Conservation (phyloP, 768 basidiomycete genomes). For the button mushroom (Agaricus bisporus) region DNA sequence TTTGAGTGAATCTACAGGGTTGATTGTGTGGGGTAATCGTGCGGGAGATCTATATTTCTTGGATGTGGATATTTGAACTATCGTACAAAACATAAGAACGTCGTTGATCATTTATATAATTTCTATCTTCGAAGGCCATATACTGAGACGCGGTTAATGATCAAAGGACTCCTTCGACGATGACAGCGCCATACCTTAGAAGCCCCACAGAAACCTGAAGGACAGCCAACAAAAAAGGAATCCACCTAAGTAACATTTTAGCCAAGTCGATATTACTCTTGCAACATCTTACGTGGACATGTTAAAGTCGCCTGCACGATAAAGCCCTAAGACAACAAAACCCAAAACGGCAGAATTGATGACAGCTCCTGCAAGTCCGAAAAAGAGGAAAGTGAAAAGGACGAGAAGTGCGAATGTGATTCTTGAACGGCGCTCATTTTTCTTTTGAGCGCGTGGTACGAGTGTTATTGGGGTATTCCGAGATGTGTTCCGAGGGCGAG, state of each 20-base stretch:
- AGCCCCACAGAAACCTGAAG: constrained; percentile 37
- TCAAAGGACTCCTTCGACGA: neutral
- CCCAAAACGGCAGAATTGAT: constrained; percentile 41
- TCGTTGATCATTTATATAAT: constrained; percentile 23
- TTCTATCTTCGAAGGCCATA: constrained; percentile 41
- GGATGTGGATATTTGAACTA: too few species aligned
- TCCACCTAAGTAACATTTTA: constrained; percentile 27
- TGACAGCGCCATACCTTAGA: constrained; percentile 24
- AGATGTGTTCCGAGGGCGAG: neutral
- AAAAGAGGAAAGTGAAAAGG: constrained; percentile 31
- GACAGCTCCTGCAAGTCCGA: constrained; percentile 40
- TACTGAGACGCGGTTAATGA: constrained; percentile 17
- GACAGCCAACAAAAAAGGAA: constrained; percentile 38
- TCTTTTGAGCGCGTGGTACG: constrained; percentile 14
- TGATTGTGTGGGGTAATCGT: constrained; percentile 35
- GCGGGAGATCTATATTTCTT: constrained; percentile 32
- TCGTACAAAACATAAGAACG: too few species aligned
- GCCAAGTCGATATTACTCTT: neutral
- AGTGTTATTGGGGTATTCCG: constrained; percentile 15
- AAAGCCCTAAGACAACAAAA: constrained; percentile 39
- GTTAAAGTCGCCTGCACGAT: constrained; percentile 36
- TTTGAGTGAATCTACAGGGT: constrained; percentile 39
- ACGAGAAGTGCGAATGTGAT: constrained; percentile 42
- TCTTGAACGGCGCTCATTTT: constrained; percentile 38
- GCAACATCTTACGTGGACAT: constrained; percentile 41